Evolutionary conservation across 2,329 filamentous ascomycete genomes (phyloP).

Genomic region (Orbilia blumenaviensis): DNA sequence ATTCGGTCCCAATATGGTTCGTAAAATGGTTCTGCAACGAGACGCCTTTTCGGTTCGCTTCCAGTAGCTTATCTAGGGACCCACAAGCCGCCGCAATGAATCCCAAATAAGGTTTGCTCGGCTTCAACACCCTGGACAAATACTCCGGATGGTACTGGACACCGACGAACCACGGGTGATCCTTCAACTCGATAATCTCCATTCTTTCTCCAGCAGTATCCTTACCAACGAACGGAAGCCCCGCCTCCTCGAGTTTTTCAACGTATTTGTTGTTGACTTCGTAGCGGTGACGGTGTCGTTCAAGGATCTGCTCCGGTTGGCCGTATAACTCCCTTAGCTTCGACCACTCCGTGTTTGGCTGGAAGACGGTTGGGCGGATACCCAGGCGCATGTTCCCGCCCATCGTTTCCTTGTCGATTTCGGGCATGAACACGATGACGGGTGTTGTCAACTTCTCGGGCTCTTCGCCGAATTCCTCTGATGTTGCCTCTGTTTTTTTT

Average conservation of each 20-base stretch:
- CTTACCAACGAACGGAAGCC: conserved; percentile 79
- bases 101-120: conserved; percentile 80
- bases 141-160: conserved; percentile 94
- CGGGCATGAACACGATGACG: conserved; percentile 91
- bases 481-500: conserved; percentile 63
- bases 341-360: conserved; percentile 78
- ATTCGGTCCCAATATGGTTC: conserved; percentile 35
- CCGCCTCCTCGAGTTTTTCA: conserved; percentile 72
- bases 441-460: conserved; percentile 67
- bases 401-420: conserved; percentile 77
- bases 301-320: conserved; percentile 67
- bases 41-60: conserved; percentile 28
- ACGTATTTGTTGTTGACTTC: conserved; percentile 87
- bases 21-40: conserved; percentile 46
- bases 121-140: conserved; percentile 76
- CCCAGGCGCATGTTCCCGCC: conserved; percentile 90
- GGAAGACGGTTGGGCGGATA: conserved; percentile 77
- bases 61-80: conserved; percentile 64
- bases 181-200: conserved; percentile 82
- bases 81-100: conserved; percentile 82
- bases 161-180: conserved; percentile 85
- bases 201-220: conserved; percentile 80
- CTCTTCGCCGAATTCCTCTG: conserved; percentile 67
- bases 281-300: conserved; percentile 88
- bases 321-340: conserved; percentile 80